Evolutionary conservation across 106 monocot genomes (phyloP), one percentile per base, ranked within the genome.

Genomic region (Acorus gramineus): DNA sequence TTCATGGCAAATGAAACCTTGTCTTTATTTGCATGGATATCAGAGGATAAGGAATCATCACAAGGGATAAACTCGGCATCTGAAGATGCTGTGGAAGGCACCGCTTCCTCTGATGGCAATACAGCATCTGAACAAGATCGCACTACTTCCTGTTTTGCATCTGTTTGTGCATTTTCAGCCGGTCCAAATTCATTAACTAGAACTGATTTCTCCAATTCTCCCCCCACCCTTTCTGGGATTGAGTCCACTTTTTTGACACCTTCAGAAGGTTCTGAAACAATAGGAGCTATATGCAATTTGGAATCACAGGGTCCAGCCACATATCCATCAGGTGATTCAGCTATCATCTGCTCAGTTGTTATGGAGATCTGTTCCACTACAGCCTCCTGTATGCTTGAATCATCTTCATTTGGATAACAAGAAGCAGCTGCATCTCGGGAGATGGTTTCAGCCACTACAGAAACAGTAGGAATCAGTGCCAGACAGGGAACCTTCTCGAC

Each of bases 281-380:
- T 60, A 66, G 59, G 13, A 55, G 53, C 51, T 53, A 61, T 46
- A 85, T 14, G 42, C 45, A 65, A 44, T 8, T 73, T 69, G 46
- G 49, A 65, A 69, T 46, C 42, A 46, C 7, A 50, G 10, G n/a
- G 8, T 47, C 66, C 76, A 57, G 59, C 50, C 4, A 42, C 45
- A 4, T 9, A 51, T 52, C 67, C 55, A 48, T 49, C 6, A 28
- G 56, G 63, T 63, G 43, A 49, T 48, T 73, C 72, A 56, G 44
- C 9, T 52, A 59, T 52, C 52, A 2, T 70, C 73, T 45, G 0
- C 62, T 55, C 53, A 7, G 4, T 47, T 52, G 12, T 66, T 44
- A 7, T 57, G 42, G 62, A 3, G 28, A 10, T 50, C 47, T 67
- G n/a, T 70, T 46, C 62, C 10, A 2, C 47, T 43, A 10, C 54